phyloP scores from a whole-genome alignment of 345 rosid species.

The Durio zibethinus region DNA sequence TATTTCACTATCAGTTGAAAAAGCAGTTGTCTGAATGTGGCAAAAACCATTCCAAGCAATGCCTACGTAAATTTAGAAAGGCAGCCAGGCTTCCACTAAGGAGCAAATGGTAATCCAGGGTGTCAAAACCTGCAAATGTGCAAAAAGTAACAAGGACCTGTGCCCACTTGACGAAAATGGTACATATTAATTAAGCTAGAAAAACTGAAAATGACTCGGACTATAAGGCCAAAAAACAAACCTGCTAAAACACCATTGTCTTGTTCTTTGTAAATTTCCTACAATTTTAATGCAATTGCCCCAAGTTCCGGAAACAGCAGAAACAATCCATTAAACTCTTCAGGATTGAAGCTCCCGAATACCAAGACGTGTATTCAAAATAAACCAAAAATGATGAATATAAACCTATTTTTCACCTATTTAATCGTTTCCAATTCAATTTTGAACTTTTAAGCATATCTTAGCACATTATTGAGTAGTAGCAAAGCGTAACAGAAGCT shows the following conservation, averaged over 20 bases:
- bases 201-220: slow-evolving; percentile 30
- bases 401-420: neutral
- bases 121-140: slow-evolving; percentile 5
- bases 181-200: neutral
- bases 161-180: neutral
- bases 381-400: neutral
- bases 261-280: slow-evolving; percentile 19
- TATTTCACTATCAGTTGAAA: neutral
- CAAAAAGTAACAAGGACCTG: neutral
- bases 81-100: neutral
- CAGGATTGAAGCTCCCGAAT: neutral
- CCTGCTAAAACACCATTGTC: neutral
- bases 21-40: neutral
- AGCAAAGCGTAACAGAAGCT: neutral
- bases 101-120: neutral
- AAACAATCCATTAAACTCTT: neutral
- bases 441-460: neutral
- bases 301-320: neutral
- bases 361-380: neutral
- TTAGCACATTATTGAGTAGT: too few relatives aligned
- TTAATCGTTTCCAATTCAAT: neutral
- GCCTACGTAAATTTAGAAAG: neutral
- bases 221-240: slow-evolving; percentile 1
- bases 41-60: neutral
- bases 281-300: slow-evolving; percentile 5